These are phyloP conservation scores for Penicillium maclennaniae DNA, from an alignment of 495 filamentous ascomycete genomes.

Conservation along the genomic window DNA sequence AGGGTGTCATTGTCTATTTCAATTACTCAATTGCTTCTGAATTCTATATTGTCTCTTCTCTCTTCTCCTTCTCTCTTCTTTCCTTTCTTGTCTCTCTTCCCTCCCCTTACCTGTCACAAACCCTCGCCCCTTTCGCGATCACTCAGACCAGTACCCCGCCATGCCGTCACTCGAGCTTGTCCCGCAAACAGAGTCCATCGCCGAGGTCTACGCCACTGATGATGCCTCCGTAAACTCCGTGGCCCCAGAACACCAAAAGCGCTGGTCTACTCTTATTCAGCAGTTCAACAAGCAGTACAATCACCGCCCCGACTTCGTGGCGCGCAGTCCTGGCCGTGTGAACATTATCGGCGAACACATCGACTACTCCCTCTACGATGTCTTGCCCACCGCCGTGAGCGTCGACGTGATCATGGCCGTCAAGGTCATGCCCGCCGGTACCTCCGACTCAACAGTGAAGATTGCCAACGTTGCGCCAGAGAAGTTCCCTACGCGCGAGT, in stretches of 20 bases:
- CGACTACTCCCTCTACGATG: conserved; percentile 95
- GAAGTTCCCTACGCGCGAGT: conserved; percentile 75
- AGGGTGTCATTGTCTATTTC: conserved; percentile 6
- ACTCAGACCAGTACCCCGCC: conserved; percentile 23
- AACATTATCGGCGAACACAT: conserved; percentile 99
- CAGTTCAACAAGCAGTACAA: conserved; percentile 73
- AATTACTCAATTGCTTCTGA: conserved; percentile 1
- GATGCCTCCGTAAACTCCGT: conserved; percentile 36
- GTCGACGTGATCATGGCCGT: conserved; percentile 89
- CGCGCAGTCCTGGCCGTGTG: conserved; percentile 87
- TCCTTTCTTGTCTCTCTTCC: conserved; percentile 1
- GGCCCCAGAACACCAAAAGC: conserved; percentile 38
- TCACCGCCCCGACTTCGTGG: conserved; percentile 70
- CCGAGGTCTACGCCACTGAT: conserved; percentile 48
- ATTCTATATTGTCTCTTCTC: conserved; percentile 2
- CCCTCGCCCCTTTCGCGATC: background rate
- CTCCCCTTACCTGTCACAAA: background rate
- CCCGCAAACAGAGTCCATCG: conserved; percentile 47
- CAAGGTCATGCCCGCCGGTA: conserved; percentile 47
- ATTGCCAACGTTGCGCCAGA: conserved; percentile 74
- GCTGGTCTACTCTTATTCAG: conserved; percentile 69
- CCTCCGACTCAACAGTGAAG: conserved; percentile 48
- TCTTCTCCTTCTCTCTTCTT: background rate
- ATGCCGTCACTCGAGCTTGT: conserved; percentile 47
- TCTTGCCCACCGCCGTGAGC: conserved; percentile 90